Base-by-base conservation (phyloP, 768 basidiomycete genomes). In the Kwoniella sp. region DNA sequence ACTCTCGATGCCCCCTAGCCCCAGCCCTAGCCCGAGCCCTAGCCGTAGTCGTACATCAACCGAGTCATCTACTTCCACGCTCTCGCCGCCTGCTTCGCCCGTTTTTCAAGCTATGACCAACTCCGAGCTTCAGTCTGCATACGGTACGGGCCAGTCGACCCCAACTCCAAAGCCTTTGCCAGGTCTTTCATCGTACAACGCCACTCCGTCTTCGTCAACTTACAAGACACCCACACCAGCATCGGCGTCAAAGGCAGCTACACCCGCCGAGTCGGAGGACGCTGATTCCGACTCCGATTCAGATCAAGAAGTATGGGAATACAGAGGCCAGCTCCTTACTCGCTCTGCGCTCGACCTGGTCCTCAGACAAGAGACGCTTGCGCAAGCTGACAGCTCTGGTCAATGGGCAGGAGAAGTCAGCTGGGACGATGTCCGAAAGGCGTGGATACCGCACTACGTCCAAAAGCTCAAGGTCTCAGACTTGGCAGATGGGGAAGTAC, bases 371-470 rank as follows among this genome's bases (percentile, higher is more conserved):
- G 70, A 72, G 50, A 45, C 48, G 28, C 53, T 73, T 9, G 67
- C 67, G 0, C 22, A 55, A 25, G 73, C 76, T 15, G 76, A 77
- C 48, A 62, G 58, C 1, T 72, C 70, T 11, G 72, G 72, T 23
- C 76, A 77, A 56, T 77, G 73, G 30, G 64, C 67, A 3, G 73
- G 76, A 7, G 72, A 77, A 55, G 72, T 77, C 20, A 47, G 45
- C 0, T 77, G 67, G 63, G 76, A 77, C 57, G 73, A 75, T 55
- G 22, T 77, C 17, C 50, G 76, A 38, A 71, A 73, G 37, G 52
- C 60, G 29, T 77, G 74, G 73, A 75, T 75, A 57, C 76, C 76
- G 11, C 66, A 60, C 20, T 73, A 72, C 65, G 68, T 72, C 25
- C 54, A 70, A 25, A 75, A 75, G 47, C 63, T 77, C 8, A 61